Evolutionary conservation across 2,329 filamentous ascomycete genomes (phyloP), one percentile per base, ranked within the genome.

Genomic region (Hysterium pulicare): DNA sequence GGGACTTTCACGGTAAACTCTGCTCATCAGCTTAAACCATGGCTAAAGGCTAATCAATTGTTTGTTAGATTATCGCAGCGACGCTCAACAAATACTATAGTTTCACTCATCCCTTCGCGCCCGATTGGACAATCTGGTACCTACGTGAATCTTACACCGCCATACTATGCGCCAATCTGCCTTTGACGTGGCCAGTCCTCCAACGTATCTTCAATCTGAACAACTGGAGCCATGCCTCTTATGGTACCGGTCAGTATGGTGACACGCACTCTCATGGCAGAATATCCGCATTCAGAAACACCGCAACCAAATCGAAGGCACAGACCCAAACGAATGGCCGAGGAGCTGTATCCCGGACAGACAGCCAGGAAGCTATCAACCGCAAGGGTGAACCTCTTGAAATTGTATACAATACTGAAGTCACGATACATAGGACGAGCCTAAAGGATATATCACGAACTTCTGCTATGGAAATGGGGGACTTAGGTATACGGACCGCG

Each of bases 11-110:
- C 57, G 13, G 55, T 62, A 46, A 43, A 54, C 43, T n/a, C 5
- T 2, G 15, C 20, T 15, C 32, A 20, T 22, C 11, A 23, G 31
- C 16, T 41, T n/a, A 3, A 19, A 13, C 21, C 3, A 4, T 15
- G 17, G 11, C 23, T n/a, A n/a, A n/a, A n/a, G n/a, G n/a, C n/a
- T n/a, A 5, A 20, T 26, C 23, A 22, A 15, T 17, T 6, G 13
- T 22, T n/a, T 21, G 20, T 3, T 17, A 59, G 53, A 78, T 83
- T 38, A 62, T 83, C 11, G 75, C 76, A 15, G 77, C 79, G 9
- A 71, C 77, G 5, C 64, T 83, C 13, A 83, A 81, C 64, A 81
- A 82, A 46, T 78, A 79, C 54, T 81, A 81, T 62, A 79, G 77
- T 33, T 81, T 83, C 46, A 72, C 65, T 13, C 62, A 78, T 16